Evolutionary conservation across 1,284 basidiomycete species (phyloP).

Genomic region (Fomitiporia mediterranea): DNA sequence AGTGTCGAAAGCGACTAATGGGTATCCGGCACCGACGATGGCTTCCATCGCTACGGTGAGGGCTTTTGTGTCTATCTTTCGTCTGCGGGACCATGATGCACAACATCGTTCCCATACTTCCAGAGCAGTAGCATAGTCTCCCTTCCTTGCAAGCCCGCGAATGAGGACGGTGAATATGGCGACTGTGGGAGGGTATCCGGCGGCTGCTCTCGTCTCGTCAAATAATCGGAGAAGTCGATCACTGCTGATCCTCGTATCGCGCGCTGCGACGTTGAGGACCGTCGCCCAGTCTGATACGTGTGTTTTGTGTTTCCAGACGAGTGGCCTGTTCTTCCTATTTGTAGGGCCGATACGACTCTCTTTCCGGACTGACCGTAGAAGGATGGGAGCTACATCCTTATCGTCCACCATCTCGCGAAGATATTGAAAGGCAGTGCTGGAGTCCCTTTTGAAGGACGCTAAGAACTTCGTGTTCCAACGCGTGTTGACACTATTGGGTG

Average conservation of each 20-base stretch:
- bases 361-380: neutral
- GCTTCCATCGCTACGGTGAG: conserved; percentile 49
- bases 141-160: conserved; percentile 44
- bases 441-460: conserved; percentile 31
- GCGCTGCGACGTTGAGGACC: conserved; percentile 32
- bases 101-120: conserved; percentile 36
- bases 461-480: conserved; percentile 32
- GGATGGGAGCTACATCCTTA: conserved; percentile 12
- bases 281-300: conserved; percentile 21
- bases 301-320: conserved; percentile 1
- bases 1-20: conserved; percentile 45
- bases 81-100: conserved; percentile 31
- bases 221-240: conserved; percentile 38
- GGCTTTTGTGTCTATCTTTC: conserved; percentile 42
- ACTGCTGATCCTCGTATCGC: conserved; percentile 29
- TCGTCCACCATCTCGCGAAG: conserved; percentile 32
- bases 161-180: conserved; percentile 48
- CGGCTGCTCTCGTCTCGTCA: conserved; percentile 23
- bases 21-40: conserved; percentile 39
- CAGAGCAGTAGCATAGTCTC: conserved; percentile 35
- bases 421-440: conserved; percentile 44
- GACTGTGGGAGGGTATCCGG: conserved; percentile 34
- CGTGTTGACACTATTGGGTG: conserved; percentile 11
- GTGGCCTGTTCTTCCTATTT: neutral
- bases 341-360: neutral